These are phyloP conservation scores for Sparassis latifolia DNA, from an alignment of 1,284 basidiomycete species.

Conservation along the genomic window DNA sequence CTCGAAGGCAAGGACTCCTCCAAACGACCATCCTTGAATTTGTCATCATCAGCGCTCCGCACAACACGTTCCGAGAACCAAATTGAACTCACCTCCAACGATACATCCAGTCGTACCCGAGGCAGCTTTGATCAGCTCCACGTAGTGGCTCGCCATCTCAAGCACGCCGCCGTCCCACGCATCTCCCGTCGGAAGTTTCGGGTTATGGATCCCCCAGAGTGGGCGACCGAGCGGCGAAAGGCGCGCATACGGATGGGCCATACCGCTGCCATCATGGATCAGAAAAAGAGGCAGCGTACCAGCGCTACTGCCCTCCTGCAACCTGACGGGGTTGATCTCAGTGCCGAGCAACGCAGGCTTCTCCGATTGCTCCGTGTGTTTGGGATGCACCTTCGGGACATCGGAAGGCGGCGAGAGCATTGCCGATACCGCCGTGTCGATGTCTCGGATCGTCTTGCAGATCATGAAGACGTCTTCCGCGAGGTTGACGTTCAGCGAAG, in stretches of 20 bases:
- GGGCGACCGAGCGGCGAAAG: constrained; percentile 41
- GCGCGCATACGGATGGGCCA: constrained; percentile 44
- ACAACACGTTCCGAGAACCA: too few relatives aligned
- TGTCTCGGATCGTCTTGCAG: constrained; percentile 7
- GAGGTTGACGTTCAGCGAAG: constrained; percentile 32
- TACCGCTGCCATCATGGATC: constrained; percentile 67
- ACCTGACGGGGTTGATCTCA: constrained; percentile 17
- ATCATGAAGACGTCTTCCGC: constrained; percentile 17
- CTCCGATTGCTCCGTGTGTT: neutral
- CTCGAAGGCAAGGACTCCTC: constrained; percentile 65
- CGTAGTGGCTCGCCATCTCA: constrained; percentile 51
- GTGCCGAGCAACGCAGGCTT: neutral
- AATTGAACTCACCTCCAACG: constrained; percentile 47
- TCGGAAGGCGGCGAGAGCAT: neutral
- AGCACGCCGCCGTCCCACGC: constrained; percentile 39
- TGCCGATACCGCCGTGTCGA: constrained; percentile 1
- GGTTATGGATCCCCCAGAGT: constrained; percentile 58
- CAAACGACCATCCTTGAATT: constrained; percentile 66
- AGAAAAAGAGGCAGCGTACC: constrained; percentile 45
- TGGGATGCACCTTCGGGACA: neutral
- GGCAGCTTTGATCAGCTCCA: constrained; percentile 29
- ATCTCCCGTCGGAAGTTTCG: constrained; percentile 36
- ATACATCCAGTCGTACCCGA: constrained; percentile 32
- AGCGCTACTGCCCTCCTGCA: constrained; percentile 29
- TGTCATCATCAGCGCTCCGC: too few relatives aligned